A percentile compares a stretch with the other conserved stretches of the same genome.
Conservation (phyloP, 371 early-diverging fungal genomes). For the Saksenaea vasiformis region DNA sequence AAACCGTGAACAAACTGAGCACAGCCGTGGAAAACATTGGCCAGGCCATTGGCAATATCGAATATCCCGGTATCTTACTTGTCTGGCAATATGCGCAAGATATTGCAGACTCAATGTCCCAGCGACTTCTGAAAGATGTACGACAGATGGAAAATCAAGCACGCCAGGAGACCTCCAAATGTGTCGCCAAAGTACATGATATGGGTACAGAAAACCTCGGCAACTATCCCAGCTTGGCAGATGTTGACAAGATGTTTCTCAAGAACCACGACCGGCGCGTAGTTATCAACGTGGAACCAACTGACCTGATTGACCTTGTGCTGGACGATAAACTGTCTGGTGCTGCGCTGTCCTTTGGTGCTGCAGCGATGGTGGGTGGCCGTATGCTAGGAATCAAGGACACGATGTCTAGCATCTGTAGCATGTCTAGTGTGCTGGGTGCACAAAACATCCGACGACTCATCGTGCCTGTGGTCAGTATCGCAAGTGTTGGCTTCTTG, state of each 20-base stretch:
- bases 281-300: slow-evolving; percentile 60
- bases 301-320: slow-evolving; percentile 69
- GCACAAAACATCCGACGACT: slow-evolving; percentile 43
- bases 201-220: slow-evolving; percentile 62
- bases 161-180: slow-evolving; percentile 58
- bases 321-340: slow-evolving; percentile 59
- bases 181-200: slow-evolving; percentile 63
- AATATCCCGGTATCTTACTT: slow-evolving; percentile 80
- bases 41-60: slow-evolving; percentile 63
- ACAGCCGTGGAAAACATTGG: slow-evolving; percentile 67
- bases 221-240: slow-evolving; percentile 39
- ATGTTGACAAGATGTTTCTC: slow-evolving; percentile 50
- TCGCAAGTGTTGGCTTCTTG: slow-evolving; percentile 74
- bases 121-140: slow-evolving; percentile 62
- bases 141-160: slow-evolving; percentile 70
- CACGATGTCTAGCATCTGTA: slow-evolving; percentile 45
- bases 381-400: slow-evolving; percentile 51
- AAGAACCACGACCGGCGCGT: slow-evolving; percentile 48
- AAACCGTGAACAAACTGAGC: slow-evolving; percentile 53
- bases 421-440: slow-evolving; percentile 36
- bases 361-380: slow-evolving; percentile 47
- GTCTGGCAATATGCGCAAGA: slow-evolving; percentile 87
- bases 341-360: slow-evolving; percentile 43
- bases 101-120: slow-evolving; percentile 69
- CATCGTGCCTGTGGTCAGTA: slow-evolving; percentile 40